Evolutionary conservation across 441 rosid genomes (phyloP).

Genomic region (Biscutella laevigata): DNA sequence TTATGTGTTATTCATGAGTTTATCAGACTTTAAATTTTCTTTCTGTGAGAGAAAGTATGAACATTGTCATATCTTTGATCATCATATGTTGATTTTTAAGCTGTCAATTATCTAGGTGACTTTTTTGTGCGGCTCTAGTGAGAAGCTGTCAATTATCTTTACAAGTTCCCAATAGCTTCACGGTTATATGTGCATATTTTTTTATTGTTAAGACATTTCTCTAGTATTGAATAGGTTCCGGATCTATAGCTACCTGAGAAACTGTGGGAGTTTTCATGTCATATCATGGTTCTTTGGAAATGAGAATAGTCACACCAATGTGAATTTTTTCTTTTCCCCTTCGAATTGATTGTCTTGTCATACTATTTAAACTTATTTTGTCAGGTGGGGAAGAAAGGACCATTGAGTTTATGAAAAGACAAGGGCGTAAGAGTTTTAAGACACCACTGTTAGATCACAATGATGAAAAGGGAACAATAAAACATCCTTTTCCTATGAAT

Average conservation of each 20-base stretch:
- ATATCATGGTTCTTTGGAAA: not conserved
- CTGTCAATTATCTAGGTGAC: not conserved
- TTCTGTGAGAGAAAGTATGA: not conserved
- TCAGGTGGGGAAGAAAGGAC: constrained; percentile 94
- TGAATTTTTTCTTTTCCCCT: not conserved
- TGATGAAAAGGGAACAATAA: constrained; percentile 55
- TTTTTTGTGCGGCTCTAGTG: not conserved
- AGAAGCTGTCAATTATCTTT: not conserved
- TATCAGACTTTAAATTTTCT: not conserved
- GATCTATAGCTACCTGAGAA: constrained; percentile 8
- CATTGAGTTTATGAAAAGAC: constrained; percentile 83
- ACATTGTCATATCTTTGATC: not conserved
- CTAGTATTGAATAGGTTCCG: not conserved
- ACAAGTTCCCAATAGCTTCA: not conserved
- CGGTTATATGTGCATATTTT: not conserved
- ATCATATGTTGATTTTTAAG: not conserved
- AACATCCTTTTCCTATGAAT: constrained; percentile 95
- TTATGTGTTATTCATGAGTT: not conserved
- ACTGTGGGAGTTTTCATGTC: not conserved
- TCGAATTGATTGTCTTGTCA: constrained; percentile 1
- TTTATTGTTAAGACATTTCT: not conserved
- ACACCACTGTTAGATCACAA: constrained; percentile 58
- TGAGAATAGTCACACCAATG: not conserved
- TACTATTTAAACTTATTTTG: constrained; percentile 3
- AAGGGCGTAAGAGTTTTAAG: constrained; percentile 58